Percentiles rank a stretch among this genome's conserved stretches.
Evolutionary conservation across 2,329 filamentous ascomycete species (phyloP).

Genomic region (Colletotrichum phormii): DNA sequence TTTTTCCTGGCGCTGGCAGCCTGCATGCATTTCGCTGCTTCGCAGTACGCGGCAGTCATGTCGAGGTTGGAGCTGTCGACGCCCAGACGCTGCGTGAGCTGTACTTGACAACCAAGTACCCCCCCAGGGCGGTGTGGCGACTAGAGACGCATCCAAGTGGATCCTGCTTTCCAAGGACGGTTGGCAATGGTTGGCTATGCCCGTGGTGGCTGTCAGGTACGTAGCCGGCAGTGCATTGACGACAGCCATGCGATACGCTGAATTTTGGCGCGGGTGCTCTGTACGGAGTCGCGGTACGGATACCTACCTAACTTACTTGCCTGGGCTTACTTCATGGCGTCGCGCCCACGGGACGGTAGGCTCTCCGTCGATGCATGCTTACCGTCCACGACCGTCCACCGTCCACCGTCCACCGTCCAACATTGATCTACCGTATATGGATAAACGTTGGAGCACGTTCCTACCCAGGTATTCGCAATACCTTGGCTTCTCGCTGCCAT

Average conservation of each 20-base stretch:
- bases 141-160: conserved; percentile 3
- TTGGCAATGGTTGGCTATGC: background rate
- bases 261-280: background rate
- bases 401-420: background rate
- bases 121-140: conserved; percentile 13
- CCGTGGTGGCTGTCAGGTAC: conserved; percentile 17
- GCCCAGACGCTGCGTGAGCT: background rate
- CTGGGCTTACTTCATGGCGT: background rate
- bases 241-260: background rate
- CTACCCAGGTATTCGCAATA: background rate
- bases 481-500: background rate
- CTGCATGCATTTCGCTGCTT: background rate
- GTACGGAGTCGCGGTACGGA: background rate
- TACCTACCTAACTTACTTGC: too few species aligned
- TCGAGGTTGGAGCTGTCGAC: background rate
- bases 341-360: background rate
- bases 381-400: background rate
- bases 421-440: background rate
- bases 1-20: conserved; percentile 6
- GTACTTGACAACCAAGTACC: conserved; percentile 15
- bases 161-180: background rate
- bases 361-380: background rate
- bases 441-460: background rate
- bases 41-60: conserved; percentile 14
- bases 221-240: background rate